A percentile compares a stretch with the other conserved stretches of the same genome.
phyloP scores from a whole-genome alignment of 805 yeast genomes.

The Candida insectalens region DNA sequence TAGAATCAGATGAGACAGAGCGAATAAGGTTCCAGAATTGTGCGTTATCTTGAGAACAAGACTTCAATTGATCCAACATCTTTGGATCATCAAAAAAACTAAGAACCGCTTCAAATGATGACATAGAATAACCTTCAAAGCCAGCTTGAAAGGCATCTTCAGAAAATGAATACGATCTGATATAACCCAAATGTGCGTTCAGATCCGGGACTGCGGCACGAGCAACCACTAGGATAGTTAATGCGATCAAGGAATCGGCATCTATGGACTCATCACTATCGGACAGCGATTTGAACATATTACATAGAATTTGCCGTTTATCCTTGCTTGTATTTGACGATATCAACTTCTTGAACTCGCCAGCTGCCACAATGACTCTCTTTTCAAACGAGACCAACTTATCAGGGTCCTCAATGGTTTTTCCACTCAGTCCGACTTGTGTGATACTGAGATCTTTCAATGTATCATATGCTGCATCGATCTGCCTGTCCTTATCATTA shows the following conservation, averaged over 20 bases:
- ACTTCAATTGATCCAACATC: conserved; percentile 28
- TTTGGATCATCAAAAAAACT: conserved; percentile 41
- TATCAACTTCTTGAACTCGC: conserved; percentile 37
- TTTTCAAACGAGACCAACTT: conserved; percentile 25
- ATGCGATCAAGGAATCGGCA: conserved; percentile 74
- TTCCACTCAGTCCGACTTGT: conserved; percentile 38
- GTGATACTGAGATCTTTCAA: conserved; percentile 35
- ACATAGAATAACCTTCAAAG: conserved; percentile 61
- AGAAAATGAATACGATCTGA: conserved; percentile 45
- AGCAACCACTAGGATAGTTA: conserved; percentile 61
- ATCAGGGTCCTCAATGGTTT: conserved; percentile 2
- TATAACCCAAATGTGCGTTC: conserved; percentile 55
- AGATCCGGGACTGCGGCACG: conserved; percentile 50
- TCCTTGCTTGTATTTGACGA: conserved; percentile 35
- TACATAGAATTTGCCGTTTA: conserved; percentile 39
- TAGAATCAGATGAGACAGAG: conserved; percentile 15
- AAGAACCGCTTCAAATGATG: conserved; percentile 78
- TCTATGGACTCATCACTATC: conserved; percentile 29
- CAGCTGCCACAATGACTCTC: conserved; percentile 41
- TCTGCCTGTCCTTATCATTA: conserved; percentile 7
- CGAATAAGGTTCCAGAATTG: conserved; percentile 45
- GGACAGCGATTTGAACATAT: conserved; percentile 45
- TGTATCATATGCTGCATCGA: conserved; percentile 20
- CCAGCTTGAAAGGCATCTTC: conserved; percentile 42
- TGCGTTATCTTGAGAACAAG: conserved; percentile 36